Evolutionary conservation across 2,329 filamentous ascomycete genomes (phyloP).

Genomic region (Pestalotiopsis sp.): DNA sequence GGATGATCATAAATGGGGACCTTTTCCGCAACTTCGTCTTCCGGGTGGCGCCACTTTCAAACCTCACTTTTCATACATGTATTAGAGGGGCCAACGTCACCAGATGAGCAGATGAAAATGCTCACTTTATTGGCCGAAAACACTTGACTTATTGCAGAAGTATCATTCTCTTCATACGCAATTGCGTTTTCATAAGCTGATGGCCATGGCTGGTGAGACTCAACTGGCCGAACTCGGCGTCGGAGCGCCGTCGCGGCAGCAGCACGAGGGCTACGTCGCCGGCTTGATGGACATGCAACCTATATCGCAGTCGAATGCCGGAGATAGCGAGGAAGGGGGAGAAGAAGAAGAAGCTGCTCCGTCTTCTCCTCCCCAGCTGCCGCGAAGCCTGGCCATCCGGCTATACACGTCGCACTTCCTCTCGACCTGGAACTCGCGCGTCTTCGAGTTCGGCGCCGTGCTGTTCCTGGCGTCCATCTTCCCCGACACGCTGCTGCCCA

Average conservation of each 20-base stretch:
- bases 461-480: slow-evolving; percentile 60
- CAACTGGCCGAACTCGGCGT: neutral
- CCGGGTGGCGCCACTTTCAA: neutral
- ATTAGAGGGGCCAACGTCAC: neutral
- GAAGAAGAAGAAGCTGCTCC: neutral
- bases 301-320: neutral
- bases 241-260: neutral
- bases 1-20: neutral
- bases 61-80: neutral
- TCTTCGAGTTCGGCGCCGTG: slow-evolving; percentile 66
- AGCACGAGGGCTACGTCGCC: neutral
- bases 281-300: neutral
- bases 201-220: neutral
- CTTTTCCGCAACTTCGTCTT: neutral
- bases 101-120: neutral
- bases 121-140: no score
- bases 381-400: slow-evolving; percentile 17
- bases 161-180: no score
- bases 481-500: slow-evolving; percentile 62
- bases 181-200: neutral
- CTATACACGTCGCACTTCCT: slow-evolving; percentile 64
- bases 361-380: neutral
- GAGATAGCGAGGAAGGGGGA: neutral
- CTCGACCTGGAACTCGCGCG: slow-evolving; percentile 66
- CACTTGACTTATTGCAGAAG: no score